A percentile compares a stretch with the other conserved stretches of the same genome.
These are phyloP conservation scores for Lipomyces oligophaga DNA, from an alignment of 805 yeast genomes.

Conservation along the genomic window DNA sequence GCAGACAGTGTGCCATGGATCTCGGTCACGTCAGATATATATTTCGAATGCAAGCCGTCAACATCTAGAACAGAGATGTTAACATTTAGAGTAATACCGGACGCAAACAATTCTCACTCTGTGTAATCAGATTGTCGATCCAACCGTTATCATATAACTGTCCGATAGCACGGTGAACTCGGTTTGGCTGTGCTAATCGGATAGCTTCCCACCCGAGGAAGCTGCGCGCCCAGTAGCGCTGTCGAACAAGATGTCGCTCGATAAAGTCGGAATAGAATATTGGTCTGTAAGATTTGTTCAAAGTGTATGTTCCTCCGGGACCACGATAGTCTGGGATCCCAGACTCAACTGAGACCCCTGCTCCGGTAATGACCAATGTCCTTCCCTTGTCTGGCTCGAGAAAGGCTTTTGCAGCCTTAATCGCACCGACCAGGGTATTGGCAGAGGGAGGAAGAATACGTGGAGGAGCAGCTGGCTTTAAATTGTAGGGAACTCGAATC, in stretches of 20 bases:
- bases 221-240: slow-evolving; percentile 35
- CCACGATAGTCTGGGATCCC: slow-evolving; percentile 36
- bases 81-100: background rate
- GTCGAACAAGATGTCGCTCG: slow-evolving; percentile 24
- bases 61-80: slow-evolving; percentile 22
- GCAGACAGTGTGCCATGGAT: slow-evolving; percentile 31
- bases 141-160: slow-evolving; percentile 20
- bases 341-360: slow-evolving; percentile 34
- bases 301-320: slow-evolving; percentile 33
- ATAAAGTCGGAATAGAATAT: slow-evolving; percentile 33
- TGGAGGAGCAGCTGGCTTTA: slow-evolving; percentile 13
- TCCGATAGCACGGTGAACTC: slow-evolving; percentile 28
- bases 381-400: slow-evolving; percentile 23
- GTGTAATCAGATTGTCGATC: slow-evolving; percentile 27
- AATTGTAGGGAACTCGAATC: slow-evolving; percentile 27
- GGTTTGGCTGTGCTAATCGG: slow-evolving; percentile 28
- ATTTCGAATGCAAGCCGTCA: slow-evolving; percentile 29
- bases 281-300: slow-evolving; percentile 31
- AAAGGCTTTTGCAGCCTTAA: slow-evolving; percentile 14
- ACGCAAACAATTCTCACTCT: slow-evolving; percentile 18
- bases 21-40: slow-evolving; percentile 31
- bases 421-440: slow-evolving; percentile 14
- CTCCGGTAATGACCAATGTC: slow-evolving; percentile 33
- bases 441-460: slow-evolving; percentile 19
- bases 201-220: slow-evolving; percentile 31